These are phyloP conservation scores for Aspergillus fumigatus DNA, from an alignment of 2,329 filamentous ascomycete genomes.

Conservation along the genomic window DNA sequence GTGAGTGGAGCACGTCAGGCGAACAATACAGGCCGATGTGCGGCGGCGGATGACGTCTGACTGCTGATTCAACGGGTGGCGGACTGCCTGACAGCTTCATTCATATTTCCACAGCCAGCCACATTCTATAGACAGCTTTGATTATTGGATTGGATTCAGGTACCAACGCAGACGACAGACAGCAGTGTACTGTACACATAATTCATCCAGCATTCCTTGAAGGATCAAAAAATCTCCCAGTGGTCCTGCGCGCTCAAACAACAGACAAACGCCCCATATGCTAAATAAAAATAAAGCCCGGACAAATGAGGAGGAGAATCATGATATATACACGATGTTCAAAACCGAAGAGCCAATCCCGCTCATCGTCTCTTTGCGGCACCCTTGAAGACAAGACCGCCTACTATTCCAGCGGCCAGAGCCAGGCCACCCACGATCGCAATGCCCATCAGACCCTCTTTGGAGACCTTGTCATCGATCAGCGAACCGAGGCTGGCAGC, in stretches of 20 bases:
- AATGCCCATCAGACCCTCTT: conserved; percentile 88
- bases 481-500: conserved; percentile 77
- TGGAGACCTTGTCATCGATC: conserved; percentile 94
- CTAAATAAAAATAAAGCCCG: not conserved
- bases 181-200: not conserved
- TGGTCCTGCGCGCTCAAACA: conserved; percentile 9
- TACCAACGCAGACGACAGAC: not conserved
- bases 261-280: not conserved
- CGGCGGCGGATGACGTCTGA: not conserved
- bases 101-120: not conserved
- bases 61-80: not conserved
- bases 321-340: not conserved
- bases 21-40: not conserved
- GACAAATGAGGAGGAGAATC: not conserved
- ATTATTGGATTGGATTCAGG: too few species aligned
- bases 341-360: not conserved
- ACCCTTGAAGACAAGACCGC: conserved; percentile 78
- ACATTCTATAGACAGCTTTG: not conserved
- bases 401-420: conserved; percentile 87
- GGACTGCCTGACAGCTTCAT: not conserved
- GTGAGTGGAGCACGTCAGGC: not conserved
- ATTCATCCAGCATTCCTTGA: not conserved
- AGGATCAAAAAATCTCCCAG: not conserved
- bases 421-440: conserved; percentile 92
- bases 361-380: conserved; percentile 52